These are phyloP conservation scores for Daldinia sp. DNA, from an alignment of 2,329 filamentous ascomycete species.

Conservation along the genomic window DNA sequence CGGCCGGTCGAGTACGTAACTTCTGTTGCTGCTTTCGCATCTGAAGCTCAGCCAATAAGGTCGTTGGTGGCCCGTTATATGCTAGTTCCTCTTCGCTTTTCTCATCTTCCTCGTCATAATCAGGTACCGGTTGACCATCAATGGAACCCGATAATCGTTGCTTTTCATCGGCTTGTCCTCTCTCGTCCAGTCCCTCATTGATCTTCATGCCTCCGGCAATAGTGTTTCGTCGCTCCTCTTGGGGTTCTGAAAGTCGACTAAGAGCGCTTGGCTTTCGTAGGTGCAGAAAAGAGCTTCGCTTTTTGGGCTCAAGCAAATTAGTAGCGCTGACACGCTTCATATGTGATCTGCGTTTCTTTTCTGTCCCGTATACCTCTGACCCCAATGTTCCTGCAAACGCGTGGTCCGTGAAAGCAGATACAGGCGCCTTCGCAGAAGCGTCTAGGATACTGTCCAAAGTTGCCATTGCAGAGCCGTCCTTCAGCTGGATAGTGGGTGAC, in stretches of 20 bases:
- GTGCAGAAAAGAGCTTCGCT: slow-evolving; percentile 59
- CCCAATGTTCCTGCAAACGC: slow-evolving; percentile 80
- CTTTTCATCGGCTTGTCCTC: slow-evolving; percentile 41
- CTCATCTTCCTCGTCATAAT: slow-evolving; percentile 56
- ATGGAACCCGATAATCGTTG: slow-evolving; percentile 39
- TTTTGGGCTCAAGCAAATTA: slow-evolving; percentile 50
- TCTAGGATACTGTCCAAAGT: slow-evolving; percentile 93
- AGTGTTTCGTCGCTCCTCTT: slow-evolving; percentile 37
- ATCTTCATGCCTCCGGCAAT: slow-evolving; percentile 21
- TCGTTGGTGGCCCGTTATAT: slow-evolving; percentile 81
- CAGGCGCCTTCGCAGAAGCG: slow-evolving; percentile 86
- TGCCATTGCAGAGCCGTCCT: slow-evolving; percentile 83
- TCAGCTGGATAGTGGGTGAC: slow-evolving; percentile 61
- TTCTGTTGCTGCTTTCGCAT: slow-evolving; percentile 90
- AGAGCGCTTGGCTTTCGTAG: slow-evolving; percentile 53
- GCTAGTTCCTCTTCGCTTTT: slow-evolving; percentile 58
- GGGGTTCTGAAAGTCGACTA: slow-evolving; percentile 40
- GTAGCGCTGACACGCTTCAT: slow-evolving; percentile 40
- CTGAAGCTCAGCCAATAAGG: slow-evolving; percentile 89
- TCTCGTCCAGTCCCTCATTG: slow-evolving; percentile 7
- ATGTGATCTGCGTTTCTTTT: slow-evolving; percentile 60
- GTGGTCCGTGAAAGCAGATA: slow-evolving; percentile 91
- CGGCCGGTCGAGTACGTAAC: slow-evolving; percentile 74
- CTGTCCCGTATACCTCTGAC: slow-evolving; percentile 74
- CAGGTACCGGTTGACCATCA: slow-evolving; percentile 47